Percentiles rank a stretch among this genome's conserved stretches.
phyloP scores from a whole-genome alignment of 2,329 filamentous ascomycete genomes.

The Claviceps lovelessii region DNA sequence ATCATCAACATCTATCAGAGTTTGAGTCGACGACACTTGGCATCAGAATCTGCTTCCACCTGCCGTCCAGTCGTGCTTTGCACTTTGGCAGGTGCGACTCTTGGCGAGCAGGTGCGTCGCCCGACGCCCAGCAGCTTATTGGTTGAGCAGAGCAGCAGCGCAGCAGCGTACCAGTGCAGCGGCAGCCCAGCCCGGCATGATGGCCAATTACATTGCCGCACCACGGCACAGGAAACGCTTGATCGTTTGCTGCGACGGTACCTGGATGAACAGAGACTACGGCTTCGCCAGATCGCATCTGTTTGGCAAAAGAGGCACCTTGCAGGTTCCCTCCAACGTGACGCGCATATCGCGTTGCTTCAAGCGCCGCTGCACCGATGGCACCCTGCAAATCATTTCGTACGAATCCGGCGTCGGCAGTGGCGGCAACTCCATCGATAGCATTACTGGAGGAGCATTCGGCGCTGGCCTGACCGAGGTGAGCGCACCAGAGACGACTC shows the following conservation, averaged over 20 bases:
- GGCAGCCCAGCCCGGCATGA: background rate
- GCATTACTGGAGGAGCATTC: conserved; percentile 39
- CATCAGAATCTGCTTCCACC: background rate
- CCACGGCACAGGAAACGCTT: conserved; percentile 26
- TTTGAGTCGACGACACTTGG: background rate
- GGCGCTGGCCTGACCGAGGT: conserved; percentile 40
- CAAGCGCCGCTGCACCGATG: conserved; percentile 34
- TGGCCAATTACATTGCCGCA: background rate
- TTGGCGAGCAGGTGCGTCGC: background rate
- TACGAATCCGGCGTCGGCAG: conserved; percentile 49
- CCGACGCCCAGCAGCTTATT: background rate
- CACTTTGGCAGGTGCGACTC: background rate
- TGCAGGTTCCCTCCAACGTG: conserved; percentile 44
- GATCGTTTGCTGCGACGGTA: conserved; percentile 39
- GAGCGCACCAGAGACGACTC: conserved; percentile 4
- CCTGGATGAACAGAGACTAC: conserved; percentile 39
- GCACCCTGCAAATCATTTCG: conserved; percentile 42
- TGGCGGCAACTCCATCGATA: conserved; percentile 33
- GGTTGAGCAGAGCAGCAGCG: background rate
- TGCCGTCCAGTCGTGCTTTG: background rate
- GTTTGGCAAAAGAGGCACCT: conserved; percentile 21
- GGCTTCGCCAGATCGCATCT: conserved; percentile 28
- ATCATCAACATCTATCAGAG: too few relatives aligned
- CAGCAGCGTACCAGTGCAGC: background rate
- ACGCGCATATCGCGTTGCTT: conserved; percentile 46